A percentile compares a stretch with the other conserved stretches of the same genome.
Conservation (phyloP, 805 yeast genomes). For the Saccharomycopsis malanga region DNA sequence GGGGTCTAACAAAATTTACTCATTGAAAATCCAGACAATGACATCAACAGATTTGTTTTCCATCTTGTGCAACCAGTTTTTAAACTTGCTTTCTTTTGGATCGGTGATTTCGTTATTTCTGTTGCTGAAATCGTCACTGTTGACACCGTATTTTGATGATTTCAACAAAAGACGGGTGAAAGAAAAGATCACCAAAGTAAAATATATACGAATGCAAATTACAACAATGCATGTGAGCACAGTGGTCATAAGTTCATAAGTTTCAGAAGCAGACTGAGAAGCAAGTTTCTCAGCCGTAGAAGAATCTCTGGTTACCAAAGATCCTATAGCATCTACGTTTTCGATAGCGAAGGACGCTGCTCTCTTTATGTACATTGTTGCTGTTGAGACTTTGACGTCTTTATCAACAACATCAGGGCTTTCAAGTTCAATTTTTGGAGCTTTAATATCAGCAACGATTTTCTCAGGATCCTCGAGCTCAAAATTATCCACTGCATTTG, state of each 20-base stretch:
- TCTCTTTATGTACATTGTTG: background rate
- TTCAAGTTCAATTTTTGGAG: constrained; percentile 4
- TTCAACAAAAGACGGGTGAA: constrained; percentile 52
- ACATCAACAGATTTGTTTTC: constrained; percentile 15
- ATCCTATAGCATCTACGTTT: background rate
- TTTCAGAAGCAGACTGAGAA: constrained; percentile 58
- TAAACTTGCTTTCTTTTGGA: background rate
- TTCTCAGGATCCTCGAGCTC: constrained; percentile 3
- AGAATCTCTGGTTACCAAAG: constrained; percentile 2
- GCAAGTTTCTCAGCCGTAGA: constrained; percentile 13
- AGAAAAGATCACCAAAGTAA: constrained; percentile 49
- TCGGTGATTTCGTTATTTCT: background rate
- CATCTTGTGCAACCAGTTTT: constrained; percentile 9
- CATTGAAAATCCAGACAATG: constrained; percentile 15
- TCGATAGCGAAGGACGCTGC: background rate
- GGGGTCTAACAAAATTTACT: no score
- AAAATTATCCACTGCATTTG: background rate
- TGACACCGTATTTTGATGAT: constrained; percentile 36
- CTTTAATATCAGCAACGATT: background rate
- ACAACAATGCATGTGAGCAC: constrained; percentile 43
- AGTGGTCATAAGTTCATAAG: constrained; percentile 52
- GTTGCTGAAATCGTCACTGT: constrained; percentile 23
- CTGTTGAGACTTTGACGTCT: background rate
- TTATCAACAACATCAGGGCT: background rate
- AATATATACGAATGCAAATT: constrained; percentile 48